Evolutionary conservation across 1,139 yeast species (phyloP).

Genomic region (Hyphopichia fennica): DNA sequence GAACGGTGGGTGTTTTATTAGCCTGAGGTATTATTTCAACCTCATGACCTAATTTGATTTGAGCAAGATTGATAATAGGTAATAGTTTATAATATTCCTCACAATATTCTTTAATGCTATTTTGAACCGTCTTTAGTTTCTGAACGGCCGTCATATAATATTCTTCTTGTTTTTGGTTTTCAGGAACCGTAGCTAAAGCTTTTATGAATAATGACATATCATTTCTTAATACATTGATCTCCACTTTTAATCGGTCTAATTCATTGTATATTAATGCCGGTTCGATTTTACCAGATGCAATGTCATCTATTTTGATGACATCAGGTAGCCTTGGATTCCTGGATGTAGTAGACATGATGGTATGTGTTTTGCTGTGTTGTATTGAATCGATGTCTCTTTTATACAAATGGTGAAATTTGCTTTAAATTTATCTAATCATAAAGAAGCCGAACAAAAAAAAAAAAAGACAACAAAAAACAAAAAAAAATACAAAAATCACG

Average conservation of each 20-base stretch:
- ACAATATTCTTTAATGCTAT: conserved; percentile 43
- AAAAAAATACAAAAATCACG: too few relatives aligned
- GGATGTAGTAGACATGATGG: conserved; percentile 4
- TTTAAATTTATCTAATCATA: too few relatives aligned
- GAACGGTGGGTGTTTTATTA: conserved; percentile 3
- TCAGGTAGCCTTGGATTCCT: conserved; percentile 29
- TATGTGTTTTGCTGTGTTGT: too few relatives aligned
- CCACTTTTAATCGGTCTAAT: conserved; percentile 43
- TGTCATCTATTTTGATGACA: conserved; percentile 45
- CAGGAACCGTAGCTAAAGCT: conserved; percentile 40
- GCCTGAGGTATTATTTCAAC: conserved; percentile 32
- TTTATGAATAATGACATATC: conserved; percentile 43
- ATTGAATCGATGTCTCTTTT: too few relatives aligned
- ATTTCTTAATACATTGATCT: conserved; percentile 43
- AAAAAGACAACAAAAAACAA: too few relatives aligned
- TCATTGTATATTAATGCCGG: conserved; percentile 39
- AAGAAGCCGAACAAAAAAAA: too few relatives aligned
- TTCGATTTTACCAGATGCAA: conserved; percentile 43
- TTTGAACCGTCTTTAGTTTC: conserved; percentile 36
- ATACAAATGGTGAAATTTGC: too few relatives aligned
- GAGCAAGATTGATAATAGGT: conserved; percentile 52
- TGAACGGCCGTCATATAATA: conserved; percentile 31
- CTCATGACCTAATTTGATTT: conserved; percentile 49
- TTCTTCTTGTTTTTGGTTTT: conserved; percentile 36
- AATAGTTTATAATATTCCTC: conserved; percentile 43